phyloP scores from a whole-genome alignment of 1,139 yeast genomes.

The Pichia kudriavzevii region DNA sequence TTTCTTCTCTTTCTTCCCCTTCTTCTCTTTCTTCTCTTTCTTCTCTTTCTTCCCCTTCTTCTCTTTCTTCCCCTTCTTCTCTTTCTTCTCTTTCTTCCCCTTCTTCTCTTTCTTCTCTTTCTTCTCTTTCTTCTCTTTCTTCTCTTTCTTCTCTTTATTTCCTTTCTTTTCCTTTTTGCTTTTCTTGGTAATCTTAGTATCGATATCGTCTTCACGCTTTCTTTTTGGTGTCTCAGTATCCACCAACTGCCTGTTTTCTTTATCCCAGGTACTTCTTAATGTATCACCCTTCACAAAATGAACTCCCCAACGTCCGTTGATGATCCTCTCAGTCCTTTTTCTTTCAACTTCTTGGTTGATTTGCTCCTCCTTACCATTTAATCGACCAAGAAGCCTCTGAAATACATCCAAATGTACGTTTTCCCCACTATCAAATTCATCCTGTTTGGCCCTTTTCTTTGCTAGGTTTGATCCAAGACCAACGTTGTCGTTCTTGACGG shows the following conservation, averaged over 20 bases:
- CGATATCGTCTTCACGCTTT: conserved; percentile 21
- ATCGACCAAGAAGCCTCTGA: conserved; percentile 80
- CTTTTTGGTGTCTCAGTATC: conserved; percentile 15
- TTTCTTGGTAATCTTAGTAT: conserved; percentile 20
- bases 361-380: conserved; percentile 67
- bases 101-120: conserved; percentile 31
- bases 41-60: conserved; percentile 25
- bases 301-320: conserved; percentile 81
- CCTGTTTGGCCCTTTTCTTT: conserved; percentile 39
- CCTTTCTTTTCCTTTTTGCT: conserved; percentile 30
- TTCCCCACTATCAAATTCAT: conserved; percentile 68
- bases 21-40: conserved; percentile 27
- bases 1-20: conserved; percentile 25
- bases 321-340: conserved; percentile 56
- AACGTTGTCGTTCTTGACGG: conserved; percentile 68
- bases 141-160: conserved; percentile 25
- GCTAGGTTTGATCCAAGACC: conserved; percentile 83
- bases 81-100: conserved; percentile 28
- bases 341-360: conserved; percentile 54
- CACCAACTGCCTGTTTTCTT: conserved; percentile 39
- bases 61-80: conserved; percentile 24
- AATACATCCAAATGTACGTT: conserved; percentile 89
- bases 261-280: conserved; percentile 77
- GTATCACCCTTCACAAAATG: conserved; percentile 81
- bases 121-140: conserved; percentile 21